These are phyloP conservation scores for Epithele typhae DNA, from an alignment of 768 basidiomycete species.

Conservation along the genomic window DNA sequence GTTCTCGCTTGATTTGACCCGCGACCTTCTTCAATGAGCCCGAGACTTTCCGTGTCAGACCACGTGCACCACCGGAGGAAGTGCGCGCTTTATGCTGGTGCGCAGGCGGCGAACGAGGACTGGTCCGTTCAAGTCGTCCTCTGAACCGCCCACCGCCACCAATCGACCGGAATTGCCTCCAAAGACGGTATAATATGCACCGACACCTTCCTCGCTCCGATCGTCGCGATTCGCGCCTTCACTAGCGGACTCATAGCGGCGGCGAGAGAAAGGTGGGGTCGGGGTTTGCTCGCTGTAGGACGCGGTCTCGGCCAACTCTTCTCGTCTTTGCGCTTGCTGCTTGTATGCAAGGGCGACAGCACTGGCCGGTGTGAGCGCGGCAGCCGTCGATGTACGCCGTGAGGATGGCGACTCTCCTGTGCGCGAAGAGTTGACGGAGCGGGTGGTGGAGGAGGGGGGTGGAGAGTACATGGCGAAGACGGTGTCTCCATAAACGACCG, in stretches of 20 bases:
- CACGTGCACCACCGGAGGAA: slow-evolving; percentile 4
- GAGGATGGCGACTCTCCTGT: too few species aligned
- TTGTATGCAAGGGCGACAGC: slow-evolving; percentile 47
- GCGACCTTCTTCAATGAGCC: slow-evolving; percentile 26
- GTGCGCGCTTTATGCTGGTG: too few species aligned
- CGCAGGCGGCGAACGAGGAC: too few species aligned
- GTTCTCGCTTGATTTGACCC: slow-evolving; percentile 13
- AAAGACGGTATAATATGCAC: slow-evolving; percentile 56
- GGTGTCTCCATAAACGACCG: not conserved
- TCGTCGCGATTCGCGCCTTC: slow-evolving; percentile 14
- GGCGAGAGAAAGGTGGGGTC: not conserved
- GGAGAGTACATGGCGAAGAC: not conserved
- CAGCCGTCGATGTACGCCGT: too few species aligned
- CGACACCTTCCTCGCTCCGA: slow-evolving; percentile 21
- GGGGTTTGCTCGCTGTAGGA: slow-evolving; percentile 19
- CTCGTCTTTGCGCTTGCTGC: slow-evolving; percentile 33
- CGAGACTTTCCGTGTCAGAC: slow-evolving; percentile 34
- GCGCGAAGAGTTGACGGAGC: too few species aligned
- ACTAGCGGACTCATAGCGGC: too few species aligned
- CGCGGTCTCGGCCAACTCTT: slow-evolving; percentile 26
- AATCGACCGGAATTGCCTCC: slow-evolving; percentile 42
- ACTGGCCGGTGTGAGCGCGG: slow-evolving; percentile 40
- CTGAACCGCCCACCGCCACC: slow-evolving; percentile 40
- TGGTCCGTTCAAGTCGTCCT: slow-evolving; percentile 38
- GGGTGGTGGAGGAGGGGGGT: not conserved